These are phyloP conservation scores for Moesziomyces globuligerus DNA, from an alignment of 1,284 basidiomycete species.

Conservation along the genomic window DNA sequence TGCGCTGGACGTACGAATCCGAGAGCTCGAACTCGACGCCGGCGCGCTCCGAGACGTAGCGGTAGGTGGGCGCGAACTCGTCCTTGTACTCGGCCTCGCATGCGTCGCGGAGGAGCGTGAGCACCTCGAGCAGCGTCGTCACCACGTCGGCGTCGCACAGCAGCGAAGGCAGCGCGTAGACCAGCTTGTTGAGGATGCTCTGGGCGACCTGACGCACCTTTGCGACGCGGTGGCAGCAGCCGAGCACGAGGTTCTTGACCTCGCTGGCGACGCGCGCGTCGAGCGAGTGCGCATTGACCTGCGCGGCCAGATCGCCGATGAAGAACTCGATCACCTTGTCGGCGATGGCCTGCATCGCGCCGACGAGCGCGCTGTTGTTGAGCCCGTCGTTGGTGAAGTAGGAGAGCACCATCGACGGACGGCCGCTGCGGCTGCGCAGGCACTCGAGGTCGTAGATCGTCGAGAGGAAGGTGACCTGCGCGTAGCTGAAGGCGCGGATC, in stretches of 20 bases:
- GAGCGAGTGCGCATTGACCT: conserved; percentile 82
- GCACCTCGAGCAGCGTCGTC: conserved; percentile 79
- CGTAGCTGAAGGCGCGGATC: conserved; percentile 79
- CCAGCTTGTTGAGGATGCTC: conserved; percentile 83
- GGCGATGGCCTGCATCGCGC: conserved; percentile 85
- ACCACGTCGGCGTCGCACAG: conserved; percentile 91
- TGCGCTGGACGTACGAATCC: conserved; percentile 86
- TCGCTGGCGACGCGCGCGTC: conserved; percentile 79
- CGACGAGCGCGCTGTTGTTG: conserved; percentile 75
- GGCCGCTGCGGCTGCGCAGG: conserved; percentile 81
- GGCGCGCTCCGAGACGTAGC: conserved; percentile 80
- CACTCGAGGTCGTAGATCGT: conserved; percentile 90
- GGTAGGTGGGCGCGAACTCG: conserved; percentile 90
- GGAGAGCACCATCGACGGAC: conserved; percentile 82
- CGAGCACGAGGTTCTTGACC: conserved; percentile 79
- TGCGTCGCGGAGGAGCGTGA: conserved; percentile 85
- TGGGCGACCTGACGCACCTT: conserved; percentile 84
- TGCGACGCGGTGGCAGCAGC: conserved; percentile 82
- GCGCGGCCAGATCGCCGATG: conserved; percentile 67
- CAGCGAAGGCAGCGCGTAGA: conserved; percentile 92
- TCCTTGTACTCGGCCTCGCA: conserved; percentile 92
- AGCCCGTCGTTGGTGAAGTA: conserved; percentile 91
- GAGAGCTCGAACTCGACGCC: conserved; percentile 82
- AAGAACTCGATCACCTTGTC: conserved; percentile 75
- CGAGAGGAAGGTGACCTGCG: conserved; percentile 86